Evolutionary conservation across 352 stramenopile species (phyloP), one percentile per base, ranked within the genome.

Genomic region (Globisporangium paroecandrum): DNA sequence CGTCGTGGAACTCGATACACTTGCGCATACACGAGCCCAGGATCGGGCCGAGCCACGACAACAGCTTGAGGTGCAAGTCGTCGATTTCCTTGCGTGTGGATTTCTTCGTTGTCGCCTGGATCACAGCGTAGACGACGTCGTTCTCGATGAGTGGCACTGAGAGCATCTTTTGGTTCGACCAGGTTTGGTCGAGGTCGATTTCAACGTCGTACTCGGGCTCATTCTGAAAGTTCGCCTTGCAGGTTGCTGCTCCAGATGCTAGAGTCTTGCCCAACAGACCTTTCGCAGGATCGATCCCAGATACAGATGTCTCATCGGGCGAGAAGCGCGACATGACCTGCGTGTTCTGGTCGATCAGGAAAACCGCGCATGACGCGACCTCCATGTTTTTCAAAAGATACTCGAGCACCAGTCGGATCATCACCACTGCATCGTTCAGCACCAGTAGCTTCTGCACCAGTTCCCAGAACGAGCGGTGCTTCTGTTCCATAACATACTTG

Each of bases 1-100:
- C 82, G 47, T 95, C 87, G 62, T 94, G 87, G 65, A 84, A 93
- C 69, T 95, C 85, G 61, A 95, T 94, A 56, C 84, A 93, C 62
- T 93, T 93, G 13, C 87, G 83, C 84, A 95, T 93, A 32, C 85
- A 91, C 15, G 85, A 88, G 53, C 81, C 89, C 46, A 95, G 70
- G 69, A 95, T 93, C 47, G 85, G 85, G 0, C 87, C 87, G 6
- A 95, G 72, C 78, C 87, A 93, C 60, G 84, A 87, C 51, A 95
- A 64, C 41, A 95, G 55, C 65, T 91, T 90, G 54, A 93, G 71
- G 41, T 94, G 80, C 25, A 89, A 76, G 2, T 82, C 77, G 43
- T 91, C 82, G 46, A 90, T 77, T n/a, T 77, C 78, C 13, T 74
- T 67, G 18, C 66, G 72, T 22, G 74, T 72, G 0, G 62, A 41